Conservation (phyloP, 306 rosid species). For the Fragaria nilgerrensis region DNA sequence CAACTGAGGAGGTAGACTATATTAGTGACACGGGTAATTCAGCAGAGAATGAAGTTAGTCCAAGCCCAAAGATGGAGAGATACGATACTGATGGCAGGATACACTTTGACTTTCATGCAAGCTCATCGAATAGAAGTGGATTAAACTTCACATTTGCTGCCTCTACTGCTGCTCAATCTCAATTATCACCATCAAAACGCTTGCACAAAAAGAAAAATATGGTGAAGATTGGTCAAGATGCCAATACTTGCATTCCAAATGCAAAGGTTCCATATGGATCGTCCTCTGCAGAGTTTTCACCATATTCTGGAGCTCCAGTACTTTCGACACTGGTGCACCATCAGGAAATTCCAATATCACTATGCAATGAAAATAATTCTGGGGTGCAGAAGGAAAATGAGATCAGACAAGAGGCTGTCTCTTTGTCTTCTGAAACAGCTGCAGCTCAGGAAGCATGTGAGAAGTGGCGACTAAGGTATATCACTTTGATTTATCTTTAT, state of each 20-base stretch:
- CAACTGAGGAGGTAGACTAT: slow-evolving; percentile 60
- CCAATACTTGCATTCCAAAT: slow-evolving; percentile 36
- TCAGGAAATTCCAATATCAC: slow-evolving; percentile 43
- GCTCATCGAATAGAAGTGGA: slow-evolving; percentile 45
- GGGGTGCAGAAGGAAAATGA: slow-evolving; percentile 39
- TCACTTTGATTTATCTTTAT: slow-evolving; percentile 20
- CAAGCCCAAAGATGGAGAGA: slow-evolving; percentile 37
- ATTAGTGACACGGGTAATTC: slow-evolving; percentile 35
- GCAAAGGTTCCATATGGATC: slow-evolving; percentile 63
- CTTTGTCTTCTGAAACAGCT: slow-evolving; percentile 42
- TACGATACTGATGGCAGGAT: slow-evolving; percentile 37
- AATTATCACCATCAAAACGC: slow-evolving; percentile 55
- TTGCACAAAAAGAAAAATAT: slow-evolving; percentile 53
- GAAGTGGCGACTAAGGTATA: slow-evolving; percentile 89
- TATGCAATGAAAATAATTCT: slow-evolving; percentile 35
- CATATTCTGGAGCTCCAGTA: slow-evolving; percentile 55
- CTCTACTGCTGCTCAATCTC: slow-evolving; percentile 59
- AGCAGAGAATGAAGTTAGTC: slow-evolving; percentile 51
- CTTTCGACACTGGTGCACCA: slow-evolving; percentile 38
- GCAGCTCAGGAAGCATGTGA: slow-evolving; percentile 88
- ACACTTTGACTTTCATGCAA: slow-evolving; percentile 43
- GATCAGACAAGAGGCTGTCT: slow-evolving; percentile 43
- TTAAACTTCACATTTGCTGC: slow-evolving; percentile 80
- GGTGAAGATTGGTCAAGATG: slow-evolving; percentile 60
- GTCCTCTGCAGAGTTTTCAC: slow-evolving; percentile 43